A percentile compares a stretch with the other conserved stretches of the same genome.
phyloP scores from a whole-genome alignment of 306 rosid species.

The Crotalaria pallida region DNA sequence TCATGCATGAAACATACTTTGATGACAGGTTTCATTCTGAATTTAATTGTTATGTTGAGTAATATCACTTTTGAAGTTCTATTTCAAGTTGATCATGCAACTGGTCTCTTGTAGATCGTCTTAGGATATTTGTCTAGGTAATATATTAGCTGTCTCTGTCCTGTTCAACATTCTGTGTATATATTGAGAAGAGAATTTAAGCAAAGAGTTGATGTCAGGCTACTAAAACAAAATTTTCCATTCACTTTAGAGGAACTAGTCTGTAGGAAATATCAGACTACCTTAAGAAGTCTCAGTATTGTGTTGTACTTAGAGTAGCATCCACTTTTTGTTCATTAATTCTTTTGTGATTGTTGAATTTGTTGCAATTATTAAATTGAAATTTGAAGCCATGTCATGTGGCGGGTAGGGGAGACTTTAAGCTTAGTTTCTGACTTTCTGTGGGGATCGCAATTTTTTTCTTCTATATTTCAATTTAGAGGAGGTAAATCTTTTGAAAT shows the following conservation, averaged over 20 bases:
- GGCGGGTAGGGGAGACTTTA: background rate
- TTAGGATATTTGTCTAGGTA: background rate
- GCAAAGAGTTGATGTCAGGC: background rate
- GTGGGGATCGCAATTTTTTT: background rate
- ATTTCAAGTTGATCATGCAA: background rate
- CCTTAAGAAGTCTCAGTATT: background rate
- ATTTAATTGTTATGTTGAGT: background rate
- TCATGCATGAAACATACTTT: background rate
- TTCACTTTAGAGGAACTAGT: background rate
- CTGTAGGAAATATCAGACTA: background rate
- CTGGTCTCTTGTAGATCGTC: background rate
- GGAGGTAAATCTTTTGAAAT: background rate
- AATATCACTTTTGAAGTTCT: background rate
- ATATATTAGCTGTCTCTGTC: background rate
- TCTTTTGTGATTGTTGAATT: background rate
- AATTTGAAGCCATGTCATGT: background rate
- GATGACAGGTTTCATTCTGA: background rate
- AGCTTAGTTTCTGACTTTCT: background rate
- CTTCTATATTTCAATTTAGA: background rate
- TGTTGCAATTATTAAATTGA: background rate
- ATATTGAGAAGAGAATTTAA: slow-evolving; percentile 8
- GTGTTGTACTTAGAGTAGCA: background rate
- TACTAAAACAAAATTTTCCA: background rate
- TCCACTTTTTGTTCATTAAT: background rate
- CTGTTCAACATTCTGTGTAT: background rate